Evolutionary conservation across 2,329 filamentous ascomycete genomes (phyloP).

Genomic region (Trichoderma koningiopsis): DNA sequence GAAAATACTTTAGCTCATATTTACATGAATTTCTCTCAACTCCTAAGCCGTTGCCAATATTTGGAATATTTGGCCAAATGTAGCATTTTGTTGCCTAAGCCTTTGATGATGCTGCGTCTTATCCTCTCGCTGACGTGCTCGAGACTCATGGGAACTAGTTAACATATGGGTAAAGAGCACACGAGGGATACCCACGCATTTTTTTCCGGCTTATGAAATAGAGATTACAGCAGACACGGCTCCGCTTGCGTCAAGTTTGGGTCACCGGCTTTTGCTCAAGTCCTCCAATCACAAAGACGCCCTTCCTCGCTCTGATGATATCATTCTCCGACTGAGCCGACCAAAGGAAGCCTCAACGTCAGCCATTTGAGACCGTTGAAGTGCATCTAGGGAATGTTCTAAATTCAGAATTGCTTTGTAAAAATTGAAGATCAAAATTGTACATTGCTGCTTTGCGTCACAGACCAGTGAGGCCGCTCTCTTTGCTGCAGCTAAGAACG

Average conservation of each 20-base stretch:
- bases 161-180: not conserved
- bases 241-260: not conserved
- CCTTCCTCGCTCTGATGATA: not conserved
- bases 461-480: too few species aligned
- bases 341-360: not conserved
- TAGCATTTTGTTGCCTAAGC: not conserved
- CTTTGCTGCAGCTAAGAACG: too few species aligned
- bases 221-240: too few species aligned
- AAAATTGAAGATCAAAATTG: too few species aligned
- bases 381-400: too few species aligned
- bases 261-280: not conserved
- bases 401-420: too few species aligned
- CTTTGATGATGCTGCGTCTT: not conserved
- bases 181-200: not conserved
- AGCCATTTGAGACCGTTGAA: not conserved
- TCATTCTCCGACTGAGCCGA: not conserved
- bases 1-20: not conserved
- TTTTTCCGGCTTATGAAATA: not conserved
- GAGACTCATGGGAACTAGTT: not conserved
- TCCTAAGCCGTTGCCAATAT: not conserved
- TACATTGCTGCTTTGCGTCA: too few species aligned
- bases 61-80: not conserved
- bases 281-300: not conserved
- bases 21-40: not conserved
- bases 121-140: not conserved